phyloP scores from a whole-genome alignment of 208 protist species.

The Acanthamoeba royreba region DNA sequence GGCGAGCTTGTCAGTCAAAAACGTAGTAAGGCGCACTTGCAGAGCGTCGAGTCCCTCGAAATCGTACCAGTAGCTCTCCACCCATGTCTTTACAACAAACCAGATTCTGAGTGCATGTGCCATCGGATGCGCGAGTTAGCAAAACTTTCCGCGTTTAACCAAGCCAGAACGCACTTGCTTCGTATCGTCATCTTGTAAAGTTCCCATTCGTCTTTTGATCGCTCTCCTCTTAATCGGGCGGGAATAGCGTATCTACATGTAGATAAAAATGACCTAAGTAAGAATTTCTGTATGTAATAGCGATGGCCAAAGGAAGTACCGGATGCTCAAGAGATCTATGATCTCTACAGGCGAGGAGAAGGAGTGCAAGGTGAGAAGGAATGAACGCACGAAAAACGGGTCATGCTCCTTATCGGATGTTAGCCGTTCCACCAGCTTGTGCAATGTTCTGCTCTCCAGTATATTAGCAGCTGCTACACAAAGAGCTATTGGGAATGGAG shows the following conservation, averaged over 20 bases:
- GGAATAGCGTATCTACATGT: neutral
- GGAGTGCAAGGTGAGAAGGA: neutral
- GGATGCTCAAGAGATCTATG: neutral
- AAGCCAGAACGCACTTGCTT: no score
- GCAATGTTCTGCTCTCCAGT: neutral
- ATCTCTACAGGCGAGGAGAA: neutral
- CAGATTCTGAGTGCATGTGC: neutral
- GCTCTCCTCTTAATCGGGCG: neutral
- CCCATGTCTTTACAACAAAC: conserved; percentile 19
- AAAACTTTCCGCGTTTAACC: no score
- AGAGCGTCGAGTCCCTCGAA: neutral
- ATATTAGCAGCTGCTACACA: no score
- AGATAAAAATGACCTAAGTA: neutral
- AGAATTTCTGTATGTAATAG: neutral
- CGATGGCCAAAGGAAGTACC: neutral
- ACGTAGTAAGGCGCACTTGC: neutral
- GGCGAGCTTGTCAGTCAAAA: neutral
- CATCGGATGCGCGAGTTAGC: neutral
- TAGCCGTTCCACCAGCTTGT: neutral
- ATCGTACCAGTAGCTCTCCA: conserved; percentile 1
- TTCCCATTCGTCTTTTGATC: neutral
- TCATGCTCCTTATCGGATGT: neutral
- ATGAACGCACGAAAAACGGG: neutral
- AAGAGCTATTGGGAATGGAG: no score
- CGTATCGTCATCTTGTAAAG: neutral